Evolutionary conservation across 2,329 filamentous ascomycete species (phyloP).

Genomic region (Xenosphaeropsis pyriputrescens): DNA sequence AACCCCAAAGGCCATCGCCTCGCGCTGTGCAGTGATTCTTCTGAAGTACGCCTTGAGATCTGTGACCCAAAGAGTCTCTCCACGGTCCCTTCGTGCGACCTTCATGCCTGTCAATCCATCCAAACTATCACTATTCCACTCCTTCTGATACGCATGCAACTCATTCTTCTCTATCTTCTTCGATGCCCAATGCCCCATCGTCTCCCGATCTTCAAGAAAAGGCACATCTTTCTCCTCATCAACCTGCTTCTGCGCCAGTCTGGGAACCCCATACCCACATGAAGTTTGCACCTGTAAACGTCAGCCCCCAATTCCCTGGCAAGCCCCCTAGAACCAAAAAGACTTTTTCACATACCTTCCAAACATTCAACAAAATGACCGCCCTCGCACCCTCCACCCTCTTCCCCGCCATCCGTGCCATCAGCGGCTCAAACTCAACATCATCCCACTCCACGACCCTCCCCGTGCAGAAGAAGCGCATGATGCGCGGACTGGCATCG

Average conservation of each 20-base stretch:
- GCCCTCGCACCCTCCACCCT: conserved; percentile 36
- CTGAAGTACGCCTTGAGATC: conserved; percentile 14
- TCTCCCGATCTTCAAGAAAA: conserved; percentile 38
- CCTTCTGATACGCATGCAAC: conserved; percentile 37
- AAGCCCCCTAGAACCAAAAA: too few species aligned
- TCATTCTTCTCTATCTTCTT: conserved; percentile 32
- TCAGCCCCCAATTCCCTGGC: too few species aligned
- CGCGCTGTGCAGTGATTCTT: conserved; percentile 4
- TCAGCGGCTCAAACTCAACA: conserved; percentile 27
- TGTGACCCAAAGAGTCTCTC: conserved; percentile 29
- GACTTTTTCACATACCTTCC: conserved; percentile 26
- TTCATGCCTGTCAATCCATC: conserved; percentile 44
- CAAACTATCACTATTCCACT: conserved; percentile 38
- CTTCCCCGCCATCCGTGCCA: conserved; percentile 27
- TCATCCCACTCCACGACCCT: conserved; percentile 44
- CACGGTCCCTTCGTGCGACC: conserved; percentile 31
- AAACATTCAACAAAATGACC: conserved; percentile 45
- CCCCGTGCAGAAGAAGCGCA: conserved; percentile 47
- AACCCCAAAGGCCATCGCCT: conserved; percentile 3
- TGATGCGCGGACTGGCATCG: conserved; percentile 40
- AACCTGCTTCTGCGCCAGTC: conserved; percentile 19
- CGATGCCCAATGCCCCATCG: conserved; percentile 33
- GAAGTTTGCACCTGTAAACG: conserved; percentile 39
- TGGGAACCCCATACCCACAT: conserved; percentile 51
- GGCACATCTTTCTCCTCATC: conserved; percentile 11